Base-by-base conservation (phyloP, 345 rosid species). In the Iberis pinnata region DNA sequence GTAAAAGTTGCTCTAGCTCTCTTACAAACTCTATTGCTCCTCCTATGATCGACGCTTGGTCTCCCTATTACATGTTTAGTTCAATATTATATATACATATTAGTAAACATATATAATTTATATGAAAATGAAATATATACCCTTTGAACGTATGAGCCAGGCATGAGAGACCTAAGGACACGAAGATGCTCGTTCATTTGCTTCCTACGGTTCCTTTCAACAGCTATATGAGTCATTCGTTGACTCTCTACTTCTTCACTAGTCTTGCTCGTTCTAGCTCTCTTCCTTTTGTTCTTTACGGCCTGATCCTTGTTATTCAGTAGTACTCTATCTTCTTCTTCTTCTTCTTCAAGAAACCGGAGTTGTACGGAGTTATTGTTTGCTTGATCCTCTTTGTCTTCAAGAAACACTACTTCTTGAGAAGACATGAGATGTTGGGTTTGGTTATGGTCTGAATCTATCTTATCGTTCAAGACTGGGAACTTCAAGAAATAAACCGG, bases 131-230 rank as follows among this genome's bases (percentile, higher is more conserved):
- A 20, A 29, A 40, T 50, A 0, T 0, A 35, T 78, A 88, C 98
- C 84, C 95, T 70, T 76, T 92, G 93, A 5, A 83, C 95, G 66
- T 63, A 22, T 22, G 98, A 92, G 25, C 93, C 80, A 1, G 96
- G 98, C 98, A 88, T 92, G 71, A 92, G 89, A 68, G 98, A 77
- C 43, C 95, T 80, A 49, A 92, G 61, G 41, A 88, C 95, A 17
- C 86, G 79, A 48, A 92, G 89, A 77, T 92, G 90, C 36, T 88
- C 98, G 49, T 92, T 92, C 97, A 92, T 92, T 64, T 88, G 97
- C 77, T 83, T 83, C 64, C 98, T 74, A 29, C 98, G 61, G 60
- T 88, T 85, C 49, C 97, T 76, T 59, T 86, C 99, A 0, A 93
- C 95, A 0, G 99, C 95, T 10, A 93, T 93, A 49, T 88, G 99